Conservation (phyloP, 106 monocot genomes). For the Cymbidium sinense region DNA sequence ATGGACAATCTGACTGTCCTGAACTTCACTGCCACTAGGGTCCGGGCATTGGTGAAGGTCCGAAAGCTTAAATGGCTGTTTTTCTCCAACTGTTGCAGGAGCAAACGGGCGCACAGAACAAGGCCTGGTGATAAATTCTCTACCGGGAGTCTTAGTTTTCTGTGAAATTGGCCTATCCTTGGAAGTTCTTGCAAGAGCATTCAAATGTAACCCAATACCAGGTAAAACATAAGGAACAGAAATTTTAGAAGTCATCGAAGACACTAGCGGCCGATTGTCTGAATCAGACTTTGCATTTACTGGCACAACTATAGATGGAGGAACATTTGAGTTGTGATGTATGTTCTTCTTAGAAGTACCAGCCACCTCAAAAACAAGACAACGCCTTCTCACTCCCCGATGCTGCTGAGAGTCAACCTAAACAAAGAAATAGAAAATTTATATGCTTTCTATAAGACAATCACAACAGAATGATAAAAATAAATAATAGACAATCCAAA, state of each 20-base stretch:
- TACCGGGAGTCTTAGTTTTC: constrained; percentile 32
- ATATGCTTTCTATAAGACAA: background rate
- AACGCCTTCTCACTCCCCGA: constrained; percentile 74
- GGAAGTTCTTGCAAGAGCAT: constrained; percentile 59
- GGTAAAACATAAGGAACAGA: constrained; percentile 34
- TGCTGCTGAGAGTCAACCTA: constrained; percentile 63
- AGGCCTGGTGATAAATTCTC: constrained; percentile 17
- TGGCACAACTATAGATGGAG: constrained; percentile 21
- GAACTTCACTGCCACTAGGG: constrained; percentile 12
- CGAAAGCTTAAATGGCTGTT: constrained; percentile 12
- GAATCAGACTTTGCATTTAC: constrained; percentile 21
- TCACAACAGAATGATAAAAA: too few relatives aligned
- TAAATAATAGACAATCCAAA: background rate
- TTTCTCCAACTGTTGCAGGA: constrained; percentile 16
- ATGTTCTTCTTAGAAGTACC: constrained; percentile 25
- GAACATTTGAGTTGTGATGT: constrained; percentile 10
- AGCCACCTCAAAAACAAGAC: constrained; percentile 75
- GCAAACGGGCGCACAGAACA: constrained; percentile 21
- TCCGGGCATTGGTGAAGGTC: constrained; percentile 21
- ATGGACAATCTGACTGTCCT: constrained; percentile 25
- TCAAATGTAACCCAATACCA: constrained; percentile 91
- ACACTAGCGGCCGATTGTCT: constrained; percentile 11
- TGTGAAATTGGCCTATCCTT: constrained; percentile 36
- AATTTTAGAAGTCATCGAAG: constrained; percentile 28
- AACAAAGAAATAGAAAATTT: background rate